A percentile compares a stretch with the other conserved stretches of the same genome.
Evolutionary conservation across 1,284 basidiomycete species (phyloP).

Genomic region (Cutaneotrichosporon curvatum): DNA sequence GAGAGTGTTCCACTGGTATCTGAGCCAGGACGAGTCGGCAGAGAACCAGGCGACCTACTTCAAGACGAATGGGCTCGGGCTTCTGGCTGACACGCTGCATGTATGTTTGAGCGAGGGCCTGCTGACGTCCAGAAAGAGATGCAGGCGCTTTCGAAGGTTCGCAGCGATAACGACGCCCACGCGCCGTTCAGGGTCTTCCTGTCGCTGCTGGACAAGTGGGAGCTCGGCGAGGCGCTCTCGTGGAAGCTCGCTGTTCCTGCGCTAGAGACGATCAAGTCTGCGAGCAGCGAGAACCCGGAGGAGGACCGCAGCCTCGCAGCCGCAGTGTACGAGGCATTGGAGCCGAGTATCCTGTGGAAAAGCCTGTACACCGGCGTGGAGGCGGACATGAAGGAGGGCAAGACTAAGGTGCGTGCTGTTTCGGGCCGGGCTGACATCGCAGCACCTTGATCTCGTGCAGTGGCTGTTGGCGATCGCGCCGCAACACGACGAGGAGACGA

Average conservation of each 20-base stretch:
- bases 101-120: conserved; percentile 43
- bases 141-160: conserved; percentile 48
- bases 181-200: conserved; percentile 92
- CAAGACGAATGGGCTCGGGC: conserved; percentile 58
- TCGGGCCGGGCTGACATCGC: not conserved
- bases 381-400: conserved; percentile 46
- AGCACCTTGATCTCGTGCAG: conserved; percentile 39
- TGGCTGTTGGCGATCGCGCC: conserved; percentile 48
- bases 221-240: conserved; percentile 78
- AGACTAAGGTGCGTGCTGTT: not conserved
- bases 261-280: conserved; percentile 19
- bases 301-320: conserved; percentile 76
- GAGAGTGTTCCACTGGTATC: conserved; percentile 85
- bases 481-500: conserved; percentile 50
- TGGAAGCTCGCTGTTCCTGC: conserved; percentile 71
- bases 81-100: conserved; percentile 63
- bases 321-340: conserved; percentile 85
- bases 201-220: conserved; percentile 92
- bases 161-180: conserved; percentile 61
- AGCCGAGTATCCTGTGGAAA: conserved; percentile 82
- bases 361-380: conserved; percentile 52
- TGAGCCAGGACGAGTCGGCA: conserved; percentile 70
- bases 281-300: not conserved
- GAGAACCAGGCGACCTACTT: conserved; percentile 67
- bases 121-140: conserved; percentile 62